Conservation (phyloP, 2,329 filamentous ascomycete species). For the Alternaria consortialis region DNA sequence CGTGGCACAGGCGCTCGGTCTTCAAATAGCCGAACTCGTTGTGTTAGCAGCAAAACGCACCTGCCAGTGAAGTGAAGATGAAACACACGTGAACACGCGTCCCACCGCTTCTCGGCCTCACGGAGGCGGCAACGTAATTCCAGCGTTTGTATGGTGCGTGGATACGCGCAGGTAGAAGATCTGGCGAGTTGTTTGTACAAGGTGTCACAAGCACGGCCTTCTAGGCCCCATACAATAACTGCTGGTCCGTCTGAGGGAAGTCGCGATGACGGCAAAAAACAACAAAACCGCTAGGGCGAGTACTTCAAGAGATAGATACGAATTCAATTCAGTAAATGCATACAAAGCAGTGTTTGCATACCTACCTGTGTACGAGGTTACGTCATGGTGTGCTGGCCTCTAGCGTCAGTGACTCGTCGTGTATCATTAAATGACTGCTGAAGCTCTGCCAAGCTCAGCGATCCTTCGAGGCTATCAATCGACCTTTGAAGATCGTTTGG, state of each 20-base stretch:
- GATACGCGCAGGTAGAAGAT: background rate
- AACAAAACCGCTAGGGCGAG: background rate
- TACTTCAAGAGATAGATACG: background rate
- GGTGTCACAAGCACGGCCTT: constrained; percentile 7
- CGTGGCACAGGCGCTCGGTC: constrained; percentile 4
- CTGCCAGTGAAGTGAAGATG: constrained; percentile 15
- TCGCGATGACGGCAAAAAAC: background rate
- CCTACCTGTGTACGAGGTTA: background rate
- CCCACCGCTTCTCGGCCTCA: constrained; percentile 1
- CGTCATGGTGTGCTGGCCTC: background rate
- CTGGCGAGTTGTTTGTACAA: constrained; percentile 6
- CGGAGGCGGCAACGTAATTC: background rate
- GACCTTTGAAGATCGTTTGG: constrained; percentile 43
- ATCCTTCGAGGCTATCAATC: constrained; percentile 21
- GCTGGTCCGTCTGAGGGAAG: constrained; percentile 4
- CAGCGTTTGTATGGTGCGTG: background rate
- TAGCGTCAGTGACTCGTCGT: background rate
- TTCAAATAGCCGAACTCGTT: constrained; percentile 6
- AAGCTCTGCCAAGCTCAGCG: background rate
- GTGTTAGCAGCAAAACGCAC: constrained; percentile 5
- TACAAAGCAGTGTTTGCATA: background rate
- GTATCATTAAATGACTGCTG: background rate
- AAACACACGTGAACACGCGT: constrained; percentile 15
- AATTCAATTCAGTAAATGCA: background rate
- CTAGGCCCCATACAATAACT: constrained; percentile 2